Percentiles rank a stretch among this genome's conserved stretches.
Evolutionary conservation across 805 yeast species (phyloP).

Genomic region (Hanseniaspora clermontiae): DNA sequence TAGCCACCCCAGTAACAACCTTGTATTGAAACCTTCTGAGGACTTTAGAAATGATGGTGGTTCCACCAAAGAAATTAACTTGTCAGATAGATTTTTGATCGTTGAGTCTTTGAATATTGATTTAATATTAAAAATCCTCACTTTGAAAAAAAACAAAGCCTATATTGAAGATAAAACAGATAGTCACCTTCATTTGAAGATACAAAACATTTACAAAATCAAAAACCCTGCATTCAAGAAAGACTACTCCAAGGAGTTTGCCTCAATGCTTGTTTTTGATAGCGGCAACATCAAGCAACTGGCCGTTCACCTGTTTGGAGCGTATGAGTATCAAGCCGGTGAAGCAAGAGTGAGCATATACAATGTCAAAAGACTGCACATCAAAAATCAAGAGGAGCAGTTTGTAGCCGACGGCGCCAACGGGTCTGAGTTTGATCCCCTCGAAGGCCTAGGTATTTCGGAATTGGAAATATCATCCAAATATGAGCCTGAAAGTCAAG

Average conservation of each 20-base stretch:
- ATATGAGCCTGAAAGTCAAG: background rate
- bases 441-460: too few relatives aligned
- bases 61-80: background rate
- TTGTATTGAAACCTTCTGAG: background rate
- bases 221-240: background rate
- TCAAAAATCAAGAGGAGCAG: background rate
- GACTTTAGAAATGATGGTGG: background rate
- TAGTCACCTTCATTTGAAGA: background rate
- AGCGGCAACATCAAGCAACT: background rate
- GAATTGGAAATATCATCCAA: background rate
- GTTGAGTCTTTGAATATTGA: background rate
- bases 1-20: background rate
- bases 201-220: background rate
- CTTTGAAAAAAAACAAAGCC: constrained; percentile 29
- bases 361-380: background rate
- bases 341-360: background rate
- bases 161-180: constrained; percentile 32
- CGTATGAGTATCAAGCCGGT: background rate
- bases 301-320: background rate
- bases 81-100: background rate
- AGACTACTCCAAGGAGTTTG: background rate
- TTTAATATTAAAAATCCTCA: constrained; percentile 12
- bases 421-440: too few relatives aligned
- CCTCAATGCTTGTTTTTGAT: background rate
- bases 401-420: background rate